phyloP scores from a whole-genome alignment of 352 stramenopile genomes.

The Globisporangium lucens region DNA sequence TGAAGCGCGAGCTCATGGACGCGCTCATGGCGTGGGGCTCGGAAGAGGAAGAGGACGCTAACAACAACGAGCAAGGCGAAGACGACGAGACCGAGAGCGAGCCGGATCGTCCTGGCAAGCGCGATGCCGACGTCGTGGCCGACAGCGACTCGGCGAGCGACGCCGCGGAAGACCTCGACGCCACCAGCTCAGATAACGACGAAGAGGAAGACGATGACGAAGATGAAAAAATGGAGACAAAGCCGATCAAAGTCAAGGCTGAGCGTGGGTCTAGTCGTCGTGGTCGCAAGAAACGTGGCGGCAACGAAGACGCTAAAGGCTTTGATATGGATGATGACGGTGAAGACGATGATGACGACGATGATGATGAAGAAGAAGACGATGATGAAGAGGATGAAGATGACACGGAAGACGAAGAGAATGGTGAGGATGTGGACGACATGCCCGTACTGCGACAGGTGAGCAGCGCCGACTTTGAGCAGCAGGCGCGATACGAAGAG shows the following conservation, averaged over 20 bases:
- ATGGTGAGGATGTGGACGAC: conserved; percentile 4
- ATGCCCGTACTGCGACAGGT: conserved; percentile 1
- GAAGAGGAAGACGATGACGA: conserved; percentile 10
- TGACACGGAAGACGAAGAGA: conserved; percentile 14
- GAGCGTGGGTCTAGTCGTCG: not conserved
- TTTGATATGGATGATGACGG: conserved; percentile 7
- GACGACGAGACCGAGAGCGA: conserved; percentile 30
- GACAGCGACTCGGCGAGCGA: conserved; percentile 22
- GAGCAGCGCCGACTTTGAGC: conserved; percentile 14
- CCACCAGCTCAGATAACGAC: conserved; percentile 12
- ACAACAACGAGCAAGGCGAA: not conserved
- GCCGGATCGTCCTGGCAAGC: not conserved
- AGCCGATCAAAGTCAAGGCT: not conserved
- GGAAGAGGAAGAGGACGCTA: not conserved
- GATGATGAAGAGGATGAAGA: conserved; percentile 4
- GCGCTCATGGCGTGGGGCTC: not conserved
- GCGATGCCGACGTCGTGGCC: not conserved
- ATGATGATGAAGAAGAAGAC: conserved; percentile 1
- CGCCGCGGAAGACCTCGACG: conserved; percentile 9
- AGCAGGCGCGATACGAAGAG: conserved; percentile 11
- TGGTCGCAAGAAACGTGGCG: not conserved
- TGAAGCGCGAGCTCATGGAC: conserved; percentile 8
- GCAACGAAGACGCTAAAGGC: not conserved
- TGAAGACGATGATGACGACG: conserved; percentile 10
- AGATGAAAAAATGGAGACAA: conserved; percentile 1